Evolutionary conservation across 345 rosid species (phyloP), one percentile per base, ranked within the genome.

Genomic region (Pseudoturritis turrita): DNA sequence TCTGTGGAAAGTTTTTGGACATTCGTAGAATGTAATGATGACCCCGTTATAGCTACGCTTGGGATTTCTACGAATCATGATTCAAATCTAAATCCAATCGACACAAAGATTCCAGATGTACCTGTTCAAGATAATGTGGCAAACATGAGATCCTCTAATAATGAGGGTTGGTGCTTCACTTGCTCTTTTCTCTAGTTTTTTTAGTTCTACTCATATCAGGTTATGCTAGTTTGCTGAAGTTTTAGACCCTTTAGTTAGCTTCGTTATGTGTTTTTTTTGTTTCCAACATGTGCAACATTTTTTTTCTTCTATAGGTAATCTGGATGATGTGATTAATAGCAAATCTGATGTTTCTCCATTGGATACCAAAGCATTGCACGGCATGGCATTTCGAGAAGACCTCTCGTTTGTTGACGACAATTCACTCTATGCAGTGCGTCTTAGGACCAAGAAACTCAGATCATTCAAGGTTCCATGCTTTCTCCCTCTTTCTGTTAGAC

Each of bases 381-480:
- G 77, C 18, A 62, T 62, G 43, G 77, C 7, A 62, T 77, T 81
- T 77, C 81, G 67, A 60, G 87, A 81, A 76, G 83, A 84, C n/a
- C 78, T 75, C 44, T 73, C 66, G 33, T 50, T 31, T 71, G 74
- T 86, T 40, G 83, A 83, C 51, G 43, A 70, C 65, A 81, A 53
- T 18, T 77, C 63, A 17, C 89, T 88, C 21, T 65, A 80, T 73
- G 87, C 85, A 44, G 82, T 81, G 58, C 72, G 82, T 66, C 73
- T 46, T 53, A 82, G 85, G 78, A 80, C 83, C 61, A 69, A 33
- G 40, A 88, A 71, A 28, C 76, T 66, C 72, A 81, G 85, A 83
- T 87, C 92, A 33, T 78, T 81, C 75, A 84, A 86, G 98, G 98
- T 92, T 59, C 40, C 29, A 54, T 70, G 62, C 41, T 68, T 67